Evolutionary conservation across 2,329 filamentous ascomycete species (phyloP), one percentile per base, ranked within the genome.

Genomic region (Calonectria ilicicola): DNA sequence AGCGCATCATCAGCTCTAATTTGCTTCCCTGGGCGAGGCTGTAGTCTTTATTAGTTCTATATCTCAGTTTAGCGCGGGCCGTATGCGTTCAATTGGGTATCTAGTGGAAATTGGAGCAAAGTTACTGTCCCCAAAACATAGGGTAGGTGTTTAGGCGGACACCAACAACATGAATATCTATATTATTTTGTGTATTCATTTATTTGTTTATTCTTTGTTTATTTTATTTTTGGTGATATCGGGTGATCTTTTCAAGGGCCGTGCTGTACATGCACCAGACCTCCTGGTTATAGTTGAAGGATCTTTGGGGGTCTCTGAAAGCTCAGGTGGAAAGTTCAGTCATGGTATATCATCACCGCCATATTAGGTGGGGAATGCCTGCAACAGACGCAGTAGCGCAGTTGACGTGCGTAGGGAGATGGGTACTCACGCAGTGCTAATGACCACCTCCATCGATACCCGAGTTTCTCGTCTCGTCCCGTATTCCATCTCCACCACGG

Each of bases 351-450:
- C 44, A 66, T 66, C 67, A 70, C 51, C 32, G 14, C 49, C 23
- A 53, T n/a, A 29, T 6, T 7, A 46, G 32, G 76, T 74, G 72
- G 76, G 40, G 56, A 51, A 29, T 49, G 69, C 70, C 38, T 68
- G 49, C 15, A 63, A 62, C 68, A 32, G 26, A 73, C 67, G 53
- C 72, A 70, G 66, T 72, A 78, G 69, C 72, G 70, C 65, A 77
- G 67, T 60, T 67, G 44, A 74, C 74, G 65, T 69, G 64, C 60
- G 62, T 62, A 60, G 10, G 32, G 32, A 40, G 32, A 56, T 56
- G 51, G 53, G 23, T 32, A 21, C 51, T 21, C 29, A 56, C 27
- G 29, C 51, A 26, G 29, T 47, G 19, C 53, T 27, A 40, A 26
- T n/a, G 21, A 15, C 35, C 9, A 27, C 40, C 38, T 44, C 38